These are phyloP conservation scores for Pseudogymnoascus sp. DNA, from an alignment of 2,329 filamentous ascomycete species.

Conservation along the genomic window DNA sequence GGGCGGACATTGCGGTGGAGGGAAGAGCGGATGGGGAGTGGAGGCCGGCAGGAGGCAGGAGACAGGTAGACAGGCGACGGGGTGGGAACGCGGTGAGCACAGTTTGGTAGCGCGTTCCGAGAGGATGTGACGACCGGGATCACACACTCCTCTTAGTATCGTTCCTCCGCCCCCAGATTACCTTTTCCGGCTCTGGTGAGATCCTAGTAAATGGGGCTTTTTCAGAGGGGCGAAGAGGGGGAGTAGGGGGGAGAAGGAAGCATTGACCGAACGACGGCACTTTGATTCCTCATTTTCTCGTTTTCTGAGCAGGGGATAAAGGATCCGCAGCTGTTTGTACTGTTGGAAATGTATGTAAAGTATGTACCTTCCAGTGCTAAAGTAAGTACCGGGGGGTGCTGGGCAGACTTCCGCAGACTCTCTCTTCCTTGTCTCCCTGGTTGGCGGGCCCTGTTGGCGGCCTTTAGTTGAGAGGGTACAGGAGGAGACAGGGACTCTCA, in stretches of 20 bases:
- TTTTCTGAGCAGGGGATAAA: neutral
- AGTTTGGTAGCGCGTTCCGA: neutral
- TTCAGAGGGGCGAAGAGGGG: neutral
- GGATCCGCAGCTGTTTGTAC: neutral
- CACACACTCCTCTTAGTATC: conserved; percentile 3
- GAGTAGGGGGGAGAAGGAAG: neutral
- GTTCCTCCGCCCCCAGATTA: conserved; percentile 6
- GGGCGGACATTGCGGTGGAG: conserved; percentile 6
- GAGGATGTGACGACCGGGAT: conserved; percentile 6
- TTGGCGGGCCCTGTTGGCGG: neutral
- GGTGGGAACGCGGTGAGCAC: neutral
- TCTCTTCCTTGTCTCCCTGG: neutral
- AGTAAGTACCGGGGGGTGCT: neutral
- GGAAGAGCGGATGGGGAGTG: conserved; percentile 4
- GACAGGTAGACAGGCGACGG: neutral
- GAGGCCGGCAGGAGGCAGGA: conserved; percentile 4
- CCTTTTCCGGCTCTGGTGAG: conserved; percentile 6
- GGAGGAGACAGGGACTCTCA: neutral
- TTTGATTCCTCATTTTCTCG: neutral
- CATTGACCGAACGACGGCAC: neutral
- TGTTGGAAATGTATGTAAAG: neutral
- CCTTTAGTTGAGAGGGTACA: neutral
- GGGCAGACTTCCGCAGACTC: neutral
- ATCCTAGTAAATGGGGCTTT: neutral
- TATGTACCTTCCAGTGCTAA: neutral